These are phyloP conservation scores for Fusarium duplospermum DNA, from an alignment of 2,329 filamentous ascomycete genomes.

Conservation along the genomic window DNA sequence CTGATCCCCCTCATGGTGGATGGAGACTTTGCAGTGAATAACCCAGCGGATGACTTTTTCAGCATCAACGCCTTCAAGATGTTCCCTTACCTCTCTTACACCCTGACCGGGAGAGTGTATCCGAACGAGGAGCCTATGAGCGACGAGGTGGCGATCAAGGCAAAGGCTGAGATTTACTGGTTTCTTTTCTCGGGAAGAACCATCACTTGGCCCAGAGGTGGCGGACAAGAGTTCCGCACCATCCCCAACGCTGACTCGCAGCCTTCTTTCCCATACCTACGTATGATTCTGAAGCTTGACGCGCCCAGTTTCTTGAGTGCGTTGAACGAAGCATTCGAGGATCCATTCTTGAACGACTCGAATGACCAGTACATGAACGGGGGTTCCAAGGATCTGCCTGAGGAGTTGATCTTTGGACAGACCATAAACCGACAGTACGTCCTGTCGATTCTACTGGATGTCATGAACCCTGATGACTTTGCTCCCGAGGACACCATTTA, in stretches of 20 bases:
- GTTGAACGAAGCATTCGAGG: slow-evolving; percentile 97
- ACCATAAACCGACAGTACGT: slow-evolving; percentile 93
- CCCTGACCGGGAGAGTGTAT: slow-evolving; percentile 89
- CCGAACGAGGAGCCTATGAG: slow-evolving; percentile 83
- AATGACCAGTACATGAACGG: slow-evolving; percentile 69
- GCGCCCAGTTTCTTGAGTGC: slow-evolving; percentile 93
- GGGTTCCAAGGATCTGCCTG: slow-evolving; percentile 62
- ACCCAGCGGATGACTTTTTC: slow-evolving; percentile 70
- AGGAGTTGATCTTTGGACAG: slow-evolving; percentile 74
- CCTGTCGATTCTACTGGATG: slow-evolving; percentile 87
- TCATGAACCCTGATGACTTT: slow-evolving; percentile 85
- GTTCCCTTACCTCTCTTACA: slow-evolving; percentile 94
- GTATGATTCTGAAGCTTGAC: slow-evolving; percentile 87
- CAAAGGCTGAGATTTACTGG: slow-evolving; percentile 91
- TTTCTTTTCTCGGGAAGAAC: slow-evolving; percentile 91
- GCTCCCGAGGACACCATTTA: slow-evolving; percentile 87
- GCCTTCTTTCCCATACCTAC: slow-evolving; percentile 86
- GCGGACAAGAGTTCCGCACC: slow-evolving; percentile 70
- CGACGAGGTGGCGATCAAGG: slow-evolving; percentile 77
- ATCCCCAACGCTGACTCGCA: slow-evolving; percentile 67
- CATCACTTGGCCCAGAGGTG: slow-evolving; percentile 78
- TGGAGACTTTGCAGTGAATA: slow-evolving; percentile 63
- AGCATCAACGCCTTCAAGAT: slow-evolving; percentile 85
- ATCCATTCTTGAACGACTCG: slow-evolving; percentile 88
- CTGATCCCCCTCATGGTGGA: slow-evolving; percentile 69